A percentile compares a stretch with the other conserved stretches of the same genome.
These are phyloP conservation scores for Neoarthrinium moseri DNA, from an alignment of 2,329 filamentous ascomycete genomes.

Conservation along the genomic window DNA sequence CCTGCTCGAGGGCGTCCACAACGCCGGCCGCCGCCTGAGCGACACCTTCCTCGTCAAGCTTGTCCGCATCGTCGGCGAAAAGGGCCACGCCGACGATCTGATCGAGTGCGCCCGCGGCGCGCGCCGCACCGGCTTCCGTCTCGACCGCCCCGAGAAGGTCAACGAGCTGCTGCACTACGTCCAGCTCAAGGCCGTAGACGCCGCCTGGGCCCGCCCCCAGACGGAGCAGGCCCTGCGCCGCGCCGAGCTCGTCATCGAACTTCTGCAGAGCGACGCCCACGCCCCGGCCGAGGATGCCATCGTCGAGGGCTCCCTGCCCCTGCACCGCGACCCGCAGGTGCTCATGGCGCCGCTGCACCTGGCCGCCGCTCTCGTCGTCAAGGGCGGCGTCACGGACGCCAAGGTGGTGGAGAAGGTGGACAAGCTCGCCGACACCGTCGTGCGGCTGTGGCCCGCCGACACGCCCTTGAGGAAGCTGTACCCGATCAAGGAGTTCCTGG, in stretches of 20 bases:
- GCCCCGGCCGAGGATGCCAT: conserved; percentile 6
- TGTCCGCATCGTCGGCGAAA: conserved; percentile 37
- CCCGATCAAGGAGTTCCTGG: conserved; percentile 27
- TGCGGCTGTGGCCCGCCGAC: conserved; percentile 39
- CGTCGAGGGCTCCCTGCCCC: conserved; percentile 21
- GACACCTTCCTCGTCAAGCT: conserved; percentile 34
- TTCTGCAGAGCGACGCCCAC: conserved; percentile 46
- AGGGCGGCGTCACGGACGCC: conserved; percentile 23
- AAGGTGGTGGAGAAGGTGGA: conserved; percentile 31
- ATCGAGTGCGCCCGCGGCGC: conserved; percentile 50
- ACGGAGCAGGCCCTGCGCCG: conserved; percentile 43
- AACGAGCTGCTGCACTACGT: conserved; percentile 36
- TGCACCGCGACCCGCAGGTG: conserved; percentile 42
- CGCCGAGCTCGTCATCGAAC: conserved; percentile 46
- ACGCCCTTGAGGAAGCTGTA: conserved; percentile 36
- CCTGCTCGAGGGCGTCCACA: conserved; percentile 49
- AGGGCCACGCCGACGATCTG: conserved; percentile 42
- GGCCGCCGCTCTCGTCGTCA: conserved; percentile 36
- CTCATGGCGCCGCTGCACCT: conserved; percentile 42
- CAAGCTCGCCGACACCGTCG: conserved; percentile 35
- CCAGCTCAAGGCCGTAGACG: conserved; percentile 40
- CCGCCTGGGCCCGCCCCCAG: conserved; percentile 30
- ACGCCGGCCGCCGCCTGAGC: conserved; percentile 38
- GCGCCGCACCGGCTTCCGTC: conserved; percentile 42
- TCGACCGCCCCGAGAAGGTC: conserved; percentile 40